Base-by-base conservation (phyloP, 768 basidiomycete species). In the Lentinula boryana region DNA sequence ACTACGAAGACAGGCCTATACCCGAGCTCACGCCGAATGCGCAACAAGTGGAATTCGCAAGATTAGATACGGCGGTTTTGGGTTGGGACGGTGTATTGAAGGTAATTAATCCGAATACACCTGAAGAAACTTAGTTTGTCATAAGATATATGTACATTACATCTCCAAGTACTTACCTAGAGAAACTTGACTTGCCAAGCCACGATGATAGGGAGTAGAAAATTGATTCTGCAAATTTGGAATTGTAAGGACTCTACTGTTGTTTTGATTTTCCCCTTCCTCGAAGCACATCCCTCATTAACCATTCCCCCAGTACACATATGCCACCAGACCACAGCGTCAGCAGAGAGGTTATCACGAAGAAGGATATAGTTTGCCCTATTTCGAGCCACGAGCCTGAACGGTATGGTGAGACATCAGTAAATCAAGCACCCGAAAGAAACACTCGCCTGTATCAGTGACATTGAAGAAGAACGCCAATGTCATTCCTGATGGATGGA, bases 341-440 rank as follows among this genome's bases (percentile, higher is more conserved):
- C 58, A 95, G 75, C 40, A 93, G 72, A 1, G 90, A 92, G 1
- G 89, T 84, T 62, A 94, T 91, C 65, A 87, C 88, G 73, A 93
- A 95, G 74, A 93, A 93, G 54, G 83, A 91, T 69, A 95, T 93
- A 0, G 90, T 87, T 68, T 91, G 89, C 5, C 93, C 92, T 56
- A 93, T 95, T 68, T 95, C 90, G 60, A 94, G 75, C 93, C 93
- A 95, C 3, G 89, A 91, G 0, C 93, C 89, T 82, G 66, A 38
- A 32, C 62, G 18, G 43, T 23, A 53, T 5, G 21, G 61, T 52
- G 56, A 23, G 21, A 15, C n/a, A 5, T 62, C 48, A 68, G n/a
- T 16, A 16, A 15, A n/a, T 36, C 12, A 35, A 18, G 18, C 40
- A 53, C 18, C 32, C 4, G 4, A 32, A 27, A 33, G 50, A 10